A percentile compares a stretch with the other conserved stretches of the same genome.
These are phyloP conservation scores for Termitomyces sp. DNA, from an alignment of 768 basidiomycete genomes.

Conservation along the genomic window DNA sequence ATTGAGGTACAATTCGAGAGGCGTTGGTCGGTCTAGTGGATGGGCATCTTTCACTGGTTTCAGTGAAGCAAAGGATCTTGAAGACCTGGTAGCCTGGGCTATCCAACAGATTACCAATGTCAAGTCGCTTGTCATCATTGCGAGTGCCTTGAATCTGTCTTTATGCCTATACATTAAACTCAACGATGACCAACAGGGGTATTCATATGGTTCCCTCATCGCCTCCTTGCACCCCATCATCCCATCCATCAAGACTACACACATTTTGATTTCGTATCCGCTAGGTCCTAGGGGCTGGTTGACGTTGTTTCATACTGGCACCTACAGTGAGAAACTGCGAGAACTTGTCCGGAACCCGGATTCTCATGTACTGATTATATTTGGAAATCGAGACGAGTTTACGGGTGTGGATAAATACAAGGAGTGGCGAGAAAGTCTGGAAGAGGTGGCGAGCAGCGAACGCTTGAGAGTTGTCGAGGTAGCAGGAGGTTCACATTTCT, in stretches of 20 bases:
- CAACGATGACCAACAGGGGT: slow-evolving; percentile 49
- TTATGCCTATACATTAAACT: not conserved
- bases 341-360: slow-evolving; percentile 42
- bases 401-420: slow-evolving; percentile 54
- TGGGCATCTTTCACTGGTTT: slow-evolving; percentile 71
- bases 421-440: slow-evolving; percentile 47
- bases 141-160: slow-evolving; percentile 29
- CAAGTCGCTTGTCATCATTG: slow-evolving; percentile 54
- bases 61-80: slow-evolving; percentile 67
- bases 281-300: slow-evolving; percentile 63
- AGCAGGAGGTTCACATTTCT: slow-evolving; percentile 61
- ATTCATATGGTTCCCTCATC: slow-evolving; percentile 78
- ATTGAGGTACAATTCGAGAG: slow-evolving; percentile 73
- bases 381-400: slow-evolving; percentile 72
- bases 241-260: slow-evolving; percentile 49
- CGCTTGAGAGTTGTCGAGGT: slow-evolving; percentile 36
- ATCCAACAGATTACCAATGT: slow-evolving; percentile 39
- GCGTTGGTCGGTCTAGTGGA: slow-evolving; percentile 72
- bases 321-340: slow-evolving; percentile 50
- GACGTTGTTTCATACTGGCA: slow-evolving; percentile 60
- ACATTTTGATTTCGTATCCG: slow-evolving; percentile 77
- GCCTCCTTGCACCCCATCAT: slow-evolving; percentile 62
- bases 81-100: slow-evolving; percentile 57
- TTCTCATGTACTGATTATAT: slow-evolving; percentile 58
- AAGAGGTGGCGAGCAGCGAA: slow-evolving; percentile 14